Evolutionary conservation across 2,329 filamentous ascomycete genomes (phyloP).

Genomic region (Chaetomiaceae sp.): DNA sequence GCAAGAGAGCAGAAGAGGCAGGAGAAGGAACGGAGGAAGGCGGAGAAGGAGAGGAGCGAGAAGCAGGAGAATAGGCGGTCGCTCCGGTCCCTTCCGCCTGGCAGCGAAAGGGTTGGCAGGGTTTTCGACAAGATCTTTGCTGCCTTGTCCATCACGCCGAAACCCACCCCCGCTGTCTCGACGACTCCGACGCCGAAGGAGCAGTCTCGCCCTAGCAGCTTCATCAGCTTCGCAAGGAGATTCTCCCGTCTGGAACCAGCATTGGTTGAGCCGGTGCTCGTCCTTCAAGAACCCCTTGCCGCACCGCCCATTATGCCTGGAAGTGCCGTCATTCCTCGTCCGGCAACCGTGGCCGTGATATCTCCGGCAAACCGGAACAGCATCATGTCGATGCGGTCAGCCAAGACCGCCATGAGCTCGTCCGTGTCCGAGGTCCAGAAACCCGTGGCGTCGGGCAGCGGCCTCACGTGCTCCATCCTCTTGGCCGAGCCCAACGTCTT

Average conservation of each 20-base stretch:
- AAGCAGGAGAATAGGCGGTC: conserved; percentile 26
- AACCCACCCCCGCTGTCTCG: conserved; percentile 13
- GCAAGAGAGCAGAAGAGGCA: conserved; percentile 24
- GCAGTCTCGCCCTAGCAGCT: conserved; percentile 22
- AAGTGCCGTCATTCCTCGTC: conserved; percentile 23
- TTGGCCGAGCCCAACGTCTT: conserved; percentile 77
- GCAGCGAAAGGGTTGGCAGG: conserved; percentile 29
- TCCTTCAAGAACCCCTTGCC: conserved; percentile 3
- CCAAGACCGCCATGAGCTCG: conserved; percentile 46
- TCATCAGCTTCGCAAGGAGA: conserved; percentile 22
- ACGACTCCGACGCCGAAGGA: conserved; percentile 9
- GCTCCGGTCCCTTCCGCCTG: conserved; percentile 29
- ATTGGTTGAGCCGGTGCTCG: not conserved
- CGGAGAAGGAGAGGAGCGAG: conserved; percentile 24
- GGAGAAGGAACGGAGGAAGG: conserved; percentile 26
- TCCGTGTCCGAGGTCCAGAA: conserved; percentile 55
- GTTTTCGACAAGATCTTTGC: conserved; percentile 27
- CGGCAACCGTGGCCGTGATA: conserved; percentile 22
- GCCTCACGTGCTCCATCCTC: conserved; percentile 65
- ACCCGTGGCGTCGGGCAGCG: conserved; percentile 72
- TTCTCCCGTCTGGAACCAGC: conserved; percentile 17
- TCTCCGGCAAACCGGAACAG: conserved; percentile 39
- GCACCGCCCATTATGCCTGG: conserved; percentile 27
- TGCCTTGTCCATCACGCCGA: conserved; percentile 21
- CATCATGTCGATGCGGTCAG: conserved; percentile 44